Evolutionary conservation across 2,329 filamentous ascomycete species (phyloP).

Genomic region (Sporothrix variecibatus): DNA sequence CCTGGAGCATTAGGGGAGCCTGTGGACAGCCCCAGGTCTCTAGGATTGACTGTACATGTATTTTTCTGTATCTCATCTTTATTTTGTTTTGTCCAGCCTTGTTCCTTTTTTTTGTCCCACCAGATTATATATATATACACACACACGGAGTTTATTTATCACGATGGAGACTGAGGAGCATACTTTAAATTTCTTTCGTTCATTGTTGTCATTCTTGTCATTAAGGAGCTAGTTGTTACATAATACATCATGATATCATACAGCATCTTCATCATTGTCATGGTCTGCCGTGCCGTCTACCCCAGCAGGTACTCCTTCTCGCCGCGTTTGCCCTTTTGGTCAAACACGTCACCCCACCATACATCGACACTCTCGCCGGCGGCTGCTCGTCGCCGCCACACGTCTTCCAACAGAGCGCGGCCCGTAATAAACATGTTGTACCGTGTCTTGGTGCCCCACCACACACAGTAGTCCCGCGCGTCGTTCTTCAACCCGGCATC

Average conservation of each 20-base stretch:
- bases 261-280: neutral
- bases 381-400: constrained; percentile 26
- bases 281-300: neutral
- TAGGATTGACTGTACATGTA: neutral
- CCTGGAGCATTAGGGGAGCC: neutral
- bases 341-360: constrained; percentile 22
- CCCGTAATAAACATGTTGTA: constrained; percentile 39
- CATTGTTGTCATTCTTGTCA: neutral
- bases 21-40: neutral
- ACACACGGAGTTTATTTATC: neutral
- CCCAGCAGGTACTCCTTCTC: constrained; percentile 24
- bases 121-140: constrained; percentile 6
- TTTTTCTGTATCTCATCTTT: neutral
- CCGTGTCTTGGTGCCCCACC: constrained; percentile 38
- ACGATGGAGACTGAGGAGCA: neutral
- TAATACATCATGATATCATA: neutral
- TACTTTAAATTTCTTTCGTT: neutral
- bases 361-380: neutral
- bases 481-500: constrained; percentile 33
- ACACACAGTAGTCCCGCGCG: constrained; percentile 36
- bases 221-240: neutral
- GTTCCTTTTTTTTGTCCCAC: neutral
- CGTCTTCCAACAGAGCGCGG: constrained; percentile 30
- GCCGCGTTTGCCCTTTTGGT: constrained; percentile 2
- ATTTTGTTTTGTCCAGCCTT: neutral